Conservation (phyloP, 202 grass and related monocot genomes). For the Alloteropsis angusta region DNA sequence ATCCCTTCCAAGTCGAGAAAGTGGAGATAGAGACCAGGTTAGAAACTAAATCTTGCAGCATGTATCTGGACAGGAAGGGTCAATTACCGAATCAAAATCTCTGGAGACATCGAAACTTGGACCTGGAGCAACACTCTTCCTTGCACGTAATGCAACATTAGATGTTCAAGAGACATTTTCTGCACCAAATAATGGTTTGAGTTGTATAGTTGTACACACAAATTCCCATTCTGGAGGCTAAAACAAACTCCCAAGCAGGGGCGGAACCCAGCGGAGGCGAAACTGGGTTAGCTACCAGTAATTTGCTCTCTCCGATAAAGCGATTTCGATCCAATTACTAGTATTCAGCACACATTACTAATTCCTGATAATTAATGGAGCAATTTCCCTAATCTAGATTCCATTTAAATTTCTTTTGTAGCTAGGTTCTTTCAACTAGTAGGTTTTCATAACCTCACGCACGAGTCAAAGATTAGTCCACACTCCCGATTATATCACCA, state of each 20-base stretch:
- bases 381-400: neutral
- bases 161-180: constrained; percentile 79
- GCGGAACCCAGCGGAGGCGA: too few species aligned
- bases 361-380: neutral
- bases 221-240: neutral
- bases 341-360: neutral
- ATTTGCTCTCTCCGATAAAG: neutral
- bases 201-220: neutral
- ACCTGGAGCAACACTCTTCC: constrained; percentile 65
- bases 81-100: constrained; percentile 69
- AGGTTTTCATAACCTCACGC: neutral
- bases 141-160: constrained; percentile 76
- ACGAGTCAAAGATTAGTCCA: neutral
- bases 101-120: constrained; percentile 69
- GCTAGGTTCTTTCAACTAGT: neutral
- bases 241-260: neutral
- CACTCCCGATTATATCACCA: neutral
- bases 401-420: neutral
- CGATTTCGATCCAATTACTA: neutral
- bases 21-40: constrained; percentile 11
- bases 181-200: constrained; percentile 30
- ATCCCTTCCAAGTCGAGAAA: constrained; percentile 44
- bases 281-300: too few species aligned
- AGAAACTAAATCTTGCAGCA: neutral
- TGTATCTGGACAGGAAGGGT: neutral